Evolutionary conservation across 495 filamentous ascomycete genomes (phyloP).

Genomic region (Trichoderma asperelloides): DNA sequence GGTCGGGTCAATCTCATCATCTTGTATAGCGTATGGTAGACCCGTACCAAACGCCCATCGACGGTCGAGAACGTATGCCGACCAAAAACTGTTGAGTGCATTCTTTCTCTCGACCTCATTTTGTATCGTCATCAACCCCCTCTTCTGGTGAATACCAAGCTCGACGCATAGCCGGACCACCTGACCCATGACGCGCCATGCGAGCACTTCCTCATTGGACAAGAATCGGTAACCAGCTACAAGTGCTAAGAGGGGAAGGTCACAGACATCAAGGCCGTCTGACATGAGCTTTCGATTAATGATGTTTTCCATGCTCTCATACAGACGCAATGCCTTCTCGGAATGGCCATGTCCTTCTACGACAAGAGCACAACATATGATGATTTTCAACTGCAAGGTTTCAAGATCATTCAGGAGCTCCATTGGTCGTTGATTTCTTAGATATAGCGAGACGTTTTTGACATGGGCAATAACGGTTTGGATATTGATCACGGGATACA

Average conservation of each 20-base stretch:
- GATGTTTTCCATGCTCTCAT: conserved; percentile 58
- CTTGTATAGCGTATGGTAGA: conserved; percentile 71
- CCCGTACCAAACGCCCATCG: conserved; percentile 78
- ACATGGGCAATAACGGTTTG: conserved; percentile 56
- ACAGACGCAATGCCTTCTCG: conserved; percentile 59
- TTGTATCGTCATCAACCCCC: conserved; percentile 57
- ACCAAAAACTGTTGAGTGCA: conserved; percentile 67
- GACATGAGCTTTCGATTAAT: conserved; percentile 59
- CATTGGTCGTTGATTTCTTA: conserved; percentile 16
- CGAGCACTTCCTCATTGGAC: conserved; percentile 67
- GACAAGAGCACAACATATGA: conserved; percentile 64
- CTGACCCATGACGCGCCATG: conserved; percentile 71
- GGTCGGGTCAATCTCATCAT: conserved; percentile 72
- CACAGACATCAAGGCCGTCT: conserved; percentile 55
- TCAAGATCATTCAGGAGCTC: conserved; percentile 59
- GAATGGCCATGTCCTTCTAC: conserved; percentile 71
- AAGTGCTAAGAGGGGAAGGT: conserved; percentile 63
- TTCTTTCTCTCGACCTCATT: conserved; percentile 53
- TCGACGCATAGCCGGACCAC: conserved; percentile 70
- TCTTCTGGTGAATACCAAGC: conserved; percentile 67
- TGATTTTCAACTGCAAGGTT: conserved; percentile 65
- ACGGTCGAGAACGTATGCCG: conserved; percentile 68
- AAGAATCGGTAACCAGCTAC: conserved; percentile 80
- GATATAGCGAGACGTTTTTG: conserved; percentile 54
- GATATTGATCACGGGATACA: conserved; percentile 77